These are phyloP conservation scores for Lepidium sativum DNA, from an alignment of 345 rosid genomes.

Conservation along the genomic window DNA sequence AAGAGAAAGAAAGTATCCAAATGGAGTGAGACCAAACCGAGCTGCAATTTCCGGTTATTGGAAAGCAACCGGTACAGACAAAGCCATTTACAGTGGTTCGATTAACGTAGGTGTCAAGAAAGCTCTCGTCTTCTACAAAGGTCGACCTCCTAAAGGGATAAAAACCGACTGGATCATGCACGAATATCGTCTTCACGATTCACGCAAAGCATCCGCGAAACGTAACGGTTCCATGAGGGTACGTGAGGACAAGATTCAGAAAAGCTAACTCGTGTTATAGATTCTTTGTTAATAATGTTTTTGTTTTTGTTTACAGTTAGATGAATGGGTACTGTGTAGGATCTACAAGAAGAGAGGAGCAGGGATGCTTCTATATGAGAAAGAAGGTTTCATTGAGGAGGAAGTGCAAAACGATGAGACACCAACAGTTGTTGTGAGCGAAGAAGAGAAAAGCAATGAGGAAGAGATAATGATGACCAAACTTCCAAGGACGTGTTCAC, in stretches of 20 bases:
- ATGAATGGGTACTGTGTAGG: slow-evolving; percentile 92
- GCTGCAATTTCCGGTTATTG: slow-evolving; percentile 69
- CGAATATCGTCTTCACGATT: slow-evolving; percentile 67
- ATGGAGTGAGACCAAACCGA: slow-evolving; percentile 68
- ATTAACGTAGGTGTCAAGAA: slow-evolving; percentile 71
- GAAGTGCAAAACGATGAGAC: background rate
- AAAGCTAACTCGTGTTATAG: background rate
- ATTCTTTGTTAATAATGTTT: background rate
- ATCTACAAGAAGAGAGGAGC: slow-evolving; percentile 71
- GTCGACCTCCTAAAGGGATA: slow-evolving; percentile 70
- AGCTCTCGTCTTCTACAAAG: slow-evolving; percentile 82
- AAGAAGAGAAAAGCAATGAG: slow-evolving; percentile 10
- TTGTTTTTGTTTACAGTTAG: slow-evolving; percentile 47
- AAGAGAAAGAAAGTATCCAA: slow-evolving; percentile 66
- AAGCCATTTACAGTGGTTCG: slow-evolving; percentile 39
- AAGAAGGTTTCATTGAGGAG: slow-evolving; percentile 12
- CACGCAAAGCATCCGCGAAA: slow-evolving; percentile 29
- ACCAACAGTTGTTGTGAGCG: slow-evolving; percentile 8
- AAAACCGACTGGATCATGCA: slow-evolving; percentile 97
- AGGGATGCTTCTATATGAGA: slow-evolving; percentile 31
- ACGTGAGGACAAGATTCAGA: background rate
- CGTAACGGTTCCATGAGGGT: slow-evolving; percentile 68
- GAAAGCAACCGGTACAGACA: slow-evolving; percentile 79
- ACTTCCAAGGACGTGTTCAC: slow-evolving; percentile 51
- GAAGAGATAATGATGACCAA: slow-evolving; percentile 30